Evolutionary conservation across 2,329 filamentous ascomycete species (phyloP), one percentile per base, ranked within the genome.

Genomic region (Tolypocladium tropicale): DNA sequence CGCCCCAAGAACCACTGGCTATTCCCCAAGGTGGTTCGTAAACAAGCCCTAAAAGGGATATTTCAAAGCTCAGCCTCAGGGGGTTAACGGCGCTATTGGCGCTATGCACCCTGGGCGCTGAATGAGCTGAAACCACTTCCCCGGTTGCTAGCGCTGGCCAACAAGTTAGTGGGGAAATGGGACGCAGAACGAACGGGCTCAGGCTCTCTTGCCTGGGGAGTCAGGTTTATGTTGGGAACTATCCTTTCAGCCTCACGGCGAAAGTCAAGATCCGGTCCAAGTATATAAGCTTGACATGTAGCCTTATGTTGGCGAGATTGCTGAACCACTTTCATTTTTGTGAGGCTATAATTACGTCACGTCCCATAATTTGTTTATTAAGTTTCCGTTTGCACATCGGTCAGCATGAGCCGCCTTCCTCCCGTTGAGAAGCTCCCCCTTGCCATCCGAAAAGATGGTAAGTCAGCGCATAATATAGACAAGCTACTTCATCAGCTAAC

Each of bases 351-450:
- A n/a, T n/a, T 28, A 9, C 41, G 3, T 23, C 41, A 25, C 23
- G 2, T 12, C n/a, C 2, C 11, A 6, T 2, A 28, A 21, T 12
- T 4, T 41, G 9, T 41, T 21, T 6, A 2, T 23, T 11, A 5
- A 2, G 16, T 30, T 28, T 48, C 18, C 43, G 25, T 25, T 30
- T n/a, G 43, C 43, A 48, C n/a, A 18, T 52, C 25, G 4, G 23
- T 30, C 54, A 61, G 14, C 23, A 68, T 68, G 65, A 36, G 59
- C 46, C 63, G 67, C 53, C 72, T 78, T 52, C 71, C 75, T 10
- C 76, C 77, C 9, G 73, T 71, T 49, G 78, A 75, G 59, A 81
- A 78, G 68, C 69, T 81, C 14, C 72, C 78, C 37, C 75, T 82
- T 59, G 74, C 73, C 37, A 62, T 77, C 49, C 77, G 78, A 65